Base-by-base conservation (phyloP, 2,329 filamentous ascomycete species). In the Coniochaeta ligniaria region DNA sequence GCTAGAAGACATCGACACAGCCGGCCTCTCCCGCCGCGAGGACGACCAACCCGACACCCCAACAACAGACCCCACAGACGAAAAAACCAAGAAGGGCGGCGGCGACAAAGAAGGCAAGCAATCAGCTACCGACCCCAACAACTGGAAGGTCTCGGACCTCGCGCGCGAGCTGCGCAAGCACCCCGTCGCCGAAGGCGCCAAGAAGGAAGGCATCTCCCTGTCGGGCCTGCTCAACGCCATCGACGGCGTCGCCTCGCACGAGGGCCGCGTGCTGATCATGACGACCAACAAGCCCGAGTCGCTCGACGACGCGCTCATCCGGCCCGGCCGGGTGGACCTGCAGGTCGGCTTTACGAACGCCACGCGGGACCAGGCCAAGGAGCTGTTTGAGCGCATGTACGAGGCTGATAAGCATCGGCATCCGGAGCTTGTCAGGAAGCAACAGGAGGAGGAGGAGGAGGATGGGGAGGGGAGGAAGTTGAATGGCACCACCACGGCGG, bases 161-260 rank as follows among this genome's bases (percentile, higher is more conserved):
- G 76, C 78, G 5, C 75, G 74, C 36, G 76, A 75, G 36, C 68
- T 80, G 4, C 78, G 77, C 65, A 76, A 75, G 56, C 74, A 77
- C 26, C 24, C 38, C 7, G 20, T 41, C 43, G 60, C 63, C 52
- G 65, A 67, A 20, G 72, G 75, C 60, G 75, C 75, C 33, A 75
- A 75, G 63, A 73, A 75, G 62, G 54, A 57, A 38, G 73, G 81
- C n/a, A 91, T 93, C 65, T 90, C 89, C 0, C 80, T 95, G 2
- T 91, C 89, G 0, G 90, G 90, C 0, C 80, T 96, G 1, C 81
- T 96, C 58, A 96, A 96, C 72, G 88, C 89, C 61, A 91, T 96
- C 62, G 91, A 96, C 68, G 90, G 91, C 60, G 90, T 92, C 1
- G 89, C 88, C 1, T 89, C 86, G 3, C 89, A 91, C 66, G 90